Conservation (phyloP, 2,329 filamentous ascomycete species). For the Cryphonectria radicalis region DNA sequence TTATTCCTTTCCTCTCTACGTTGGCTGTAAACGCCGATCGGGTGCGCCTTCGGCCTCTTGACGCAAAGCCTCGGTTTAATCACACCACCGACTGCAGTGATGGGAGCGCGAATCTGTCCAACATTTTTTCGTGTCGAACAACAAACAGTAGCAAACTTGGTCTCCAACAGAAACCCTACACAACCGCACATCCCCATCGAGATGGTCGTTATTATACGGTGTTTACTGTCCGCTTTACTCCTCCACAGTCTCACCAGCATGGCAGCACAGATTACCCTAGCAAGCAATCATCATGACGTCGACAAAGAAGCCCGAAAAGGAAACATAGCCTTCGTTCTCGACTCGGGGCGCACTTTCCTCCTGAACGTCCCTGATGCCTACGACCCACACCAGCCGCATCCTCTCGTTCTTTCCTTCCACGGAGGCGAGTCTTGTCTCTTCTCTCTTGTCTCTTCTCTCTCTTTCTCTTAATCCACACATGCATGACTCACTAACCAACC, state of each 20-base stretch:
- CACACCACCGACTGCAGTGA: not conserved
- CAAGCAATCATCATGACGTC: not conserved
- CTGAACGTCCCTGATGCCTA: conserved; percentile 33
- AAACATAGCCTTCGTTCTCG: conserved; percentile 33
- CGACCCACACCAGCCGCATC: conserved; percentile 28
- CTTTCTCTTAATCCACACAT: not conserved
- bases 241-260: not conserved
- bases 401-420: conserved; percentile 34
- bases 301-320: conserved; percentile 22
- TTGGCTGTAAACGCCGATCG: not conserved
- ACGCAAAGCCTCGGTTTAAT: not conserved
- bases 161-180: not conserved
- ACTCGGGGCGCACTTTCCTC: conserved; percentile 34
- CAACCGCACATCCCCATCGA: not conserved
- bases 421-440: conserved; percentile 29
- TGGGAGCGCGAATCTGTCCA: not conserved
- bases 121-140: no score
- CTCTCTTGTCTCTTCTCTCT: not conserved
- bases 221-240: not conserved
- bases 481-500: not conserved
- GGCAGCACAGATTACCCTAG: conserved; percentile 8
- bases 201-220: not conserved
- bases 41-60: not conserved
- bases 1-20: not conserved
- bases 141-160: no score